These are phyloP conservation scores for Saccharomycopsis babjevae DNA, from an alignment of 805 yeast genomes.

Conservation along the genomic window DNA sequence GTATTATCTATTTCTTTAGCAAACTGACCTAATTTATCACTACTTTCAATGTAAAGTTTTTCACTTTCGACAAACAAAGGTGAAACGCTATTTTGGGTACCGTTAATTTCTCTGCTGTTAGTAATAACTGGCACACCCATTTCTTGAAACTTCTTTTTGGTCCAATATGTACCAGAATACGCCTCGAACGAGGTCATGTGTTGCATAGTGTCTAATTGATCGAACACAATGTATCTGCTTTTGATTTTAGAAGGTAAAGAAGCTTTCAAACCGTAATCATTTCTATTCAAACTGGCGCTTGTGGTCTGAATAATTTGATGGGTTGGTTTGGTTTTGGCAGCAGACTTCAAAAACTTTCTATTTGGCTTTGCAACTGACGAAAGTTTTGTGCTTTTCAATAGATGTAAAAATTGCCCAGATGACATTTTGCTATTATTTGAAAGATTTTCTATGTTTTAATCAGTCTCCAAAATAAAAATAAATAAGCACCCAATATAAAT, in stretches of 20 bases:
- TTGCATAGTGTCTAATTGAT: slow-evolving; percentile 57
- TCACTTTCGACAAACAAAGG: slow-evolving; percentile 3
- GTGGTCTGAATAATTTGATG: slow-evolving; percentile 69
- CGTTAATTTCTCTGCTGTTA: slow-evolving; percentile 18
- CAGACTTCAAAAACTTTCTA: slow-evolving; percentile 22
- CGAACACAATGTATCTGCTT: slow-evolving; percentile 48
- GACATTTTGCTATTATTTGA: background rate
- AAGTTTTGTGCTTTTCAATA: slow-evolving; percentile 23
- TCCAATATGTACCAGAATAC: slow-evolving; percentile 47
- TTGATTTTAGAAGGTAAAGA: slow-evolving; percentile 55
- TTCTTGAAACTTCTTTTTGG: slow-evolving; percentile 58
- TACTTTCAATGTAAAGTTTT: background rate
- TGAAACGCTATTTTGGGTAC: background rate
- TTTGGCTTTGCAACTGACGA: slow-evolving; percentile 27
- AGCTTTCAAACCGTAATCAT: slow-evolving; percentile 70
- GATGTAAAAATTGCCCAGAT: slow-evolving; percentile 7
- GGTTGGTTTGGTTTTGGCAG: slow-evolving; percentile 38
- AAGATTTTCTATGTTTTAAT: background rate
- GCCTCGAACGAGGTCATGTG: slow-evolving; percentile 66
- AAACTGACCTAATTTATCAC: background rate
- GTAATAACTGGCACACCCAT: slow-evolving; percentile 41
- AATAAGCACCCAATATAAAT: background rate
- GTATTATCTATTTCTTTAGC: background rate
- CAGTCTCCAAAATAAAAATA: background rate
- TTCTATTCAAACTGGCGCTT: slow-evolving; percentile 48